Base-by-base conservation (phyloP, 345 rosid species). In the Durio zibethinus region DNA sequence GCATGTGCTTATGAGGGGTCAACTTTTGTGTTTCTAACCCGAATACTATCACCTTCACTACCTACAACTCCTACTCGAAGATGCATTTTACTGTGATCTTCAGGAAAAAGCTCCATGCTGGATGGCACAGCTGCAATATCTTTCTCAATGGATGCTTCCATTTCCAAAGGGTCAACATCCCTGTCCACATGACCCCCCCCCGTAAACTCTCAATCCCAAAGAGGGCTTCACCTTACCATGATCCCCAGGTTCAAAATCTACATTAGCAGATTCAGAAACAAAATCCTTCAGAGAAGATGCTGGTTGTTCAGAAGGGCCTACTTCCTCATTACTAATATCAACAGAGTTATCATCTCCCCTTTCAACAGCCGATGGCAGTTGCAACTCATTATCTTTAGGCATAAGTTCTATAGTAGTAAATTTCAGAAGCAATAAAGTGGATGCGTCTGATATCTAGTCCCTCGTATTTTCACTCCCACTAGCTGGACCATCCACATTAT, bases 401-500 rank as follows among this genome's bases (percentile, higher is more conserved):
- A 27, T 71, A 42, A 42, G 60, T 76, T 67, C 79, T 23, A 16
- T 68, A 31, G 25, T 36, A 72, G 50, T 42, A 38, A 42, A 59
- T n/a, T 60, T 62, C 80, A 57, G 42, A 70, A 75, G 79, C 70
- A 53, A 54, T 72, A 48, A 53, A 31, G 73, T 16, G 4, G 63
- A 56, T 23, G 29, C 12, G 10, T 61, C 76, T 27, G 76, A 75
- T 33, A 72, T 36, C 31, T 36, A 36, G 54, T 54, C 76, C 33
- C 65, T 56, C 52, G 45, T 38, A 75, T 77, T 69, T 48, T 67
- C 62, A 36, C 21, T 72, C 63, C 73, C 65, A 53, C 31, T 25
- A 70, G 53, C 57, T 54, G 36, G 52, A 73, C 52, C 73, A 54
- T 74, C 83, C 11, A 63, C 35, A 42, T 78, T 74, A 53, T 72